Conservation (phyloP, 2,329 filamentous ascomycete species). For the Aspergillus sp. region DNA sequence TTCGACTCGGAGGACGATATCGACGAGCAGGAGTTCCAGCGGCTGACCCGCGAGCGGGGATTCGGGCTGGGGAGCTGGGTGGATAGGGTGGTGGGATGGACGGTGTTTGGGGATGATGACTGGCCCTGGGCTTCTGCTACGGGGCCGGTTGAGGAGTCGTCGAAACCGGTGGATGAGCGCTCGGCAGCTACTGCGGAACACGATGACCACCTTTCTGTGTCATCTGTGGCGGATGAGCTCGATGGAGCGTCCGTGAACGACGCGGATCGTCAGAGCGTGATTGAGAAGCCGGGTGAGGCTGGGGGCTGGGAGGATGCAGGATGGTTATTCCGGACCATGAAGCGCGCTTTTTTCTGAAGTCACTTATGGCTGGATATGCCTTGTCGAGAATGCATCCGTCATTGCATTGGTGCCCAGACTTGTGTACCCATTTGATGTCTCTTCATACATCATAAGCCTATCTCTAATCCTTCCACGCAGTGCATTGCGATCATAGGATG, state of each 20-base stretch:
- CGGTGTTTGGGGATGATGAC: slow-evolving; percentile 55
- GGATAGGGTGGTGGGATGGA: slow-evolving; percentile 59
- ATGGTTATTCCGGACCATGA: slow-evolving; percentile 57
- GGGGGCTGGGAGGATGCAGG: slow-evolving; percentile 57
- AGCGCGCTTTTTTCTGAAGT: slow-evolving; percentile 30
- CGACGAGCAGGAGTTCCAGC: slow-evolving; percentile 55
- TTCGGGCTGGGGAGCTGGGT: slow-evolving; percentile 58
- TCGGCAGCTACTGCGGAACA: background rate
- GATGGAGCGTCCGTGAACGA: slow-evolving; percentile 28
- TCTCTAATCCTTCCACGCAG: too few species aligned
- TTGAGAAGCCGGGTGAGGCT: slow-evolving; percentile 41
- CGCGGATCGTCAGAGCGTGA: slow-evolving; percentile 19
- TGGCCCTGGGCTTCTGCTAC: slow-evolving; percentile 21
- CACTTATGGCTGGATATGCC: background rate
- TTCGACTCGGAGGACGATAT: slow-evolving; percentile 29
- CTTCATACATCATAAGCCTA: background rate
- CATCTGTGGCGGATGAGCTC: slow-evolving; percentile 18
- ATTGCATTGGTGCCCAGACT: background rate
- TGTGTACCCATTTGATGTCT: too few species aligned
- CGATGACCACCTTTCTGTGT: slow-evolving; percentile 6
- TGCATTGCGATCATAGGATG: too few species aligned
- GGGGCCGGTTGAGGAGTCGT: background rate
- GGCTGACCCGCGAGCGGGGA: slow-evolving; percentile 50
- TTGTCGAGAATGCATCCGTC: background rate
- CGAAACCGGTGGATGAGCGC: background rate